Percentiles rank a stretch among this genome's conserved stretches.
Evolutionary conservation across 2,329 filamentous ascomycete genomes (phyloP).

Genomic region (Helminthosporium solani): DNA sequence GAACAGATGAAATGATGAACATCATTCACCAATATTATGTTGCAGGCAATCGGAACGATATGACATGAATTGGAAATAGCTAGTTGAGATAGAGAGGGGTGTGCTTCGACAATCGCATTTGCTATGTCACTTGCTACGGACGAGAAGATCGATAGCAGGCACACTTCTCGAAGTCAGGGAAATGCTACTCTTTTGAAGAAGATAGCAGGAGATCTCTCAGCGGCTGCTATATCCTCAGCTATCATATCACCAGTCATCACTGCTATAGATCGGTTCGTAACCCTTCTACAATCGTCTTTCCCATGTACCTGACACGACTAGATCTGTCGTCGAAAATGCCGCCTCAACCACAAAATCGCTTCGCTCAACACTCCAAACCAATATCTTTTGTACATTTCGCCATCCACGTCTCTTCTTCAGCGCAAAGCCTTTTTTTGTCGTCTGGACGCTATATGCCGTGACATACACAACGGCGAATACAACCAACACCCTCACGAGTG

Average conservation of each 20-base stretch:
- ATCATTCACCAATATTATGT: too few species aligned
- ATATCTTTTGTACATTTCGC: conserved; percentile 23
- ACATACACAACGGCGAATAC: conserved; percentile 31
- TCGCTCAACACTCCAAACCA: conserved; percentile 16
- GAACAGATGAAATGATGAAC: too few species aligned
- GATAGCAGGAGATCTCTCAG: conserved; percentile 25
- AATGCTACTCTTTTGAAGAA: conserved; percentile 9
- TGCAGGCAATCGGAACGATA: too few species aligned
- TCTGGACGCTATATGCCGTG: conserved; percentile 31
- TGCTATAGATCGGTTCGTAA: conserved; percentile 29
- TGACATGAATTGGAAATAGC: too few species aligned
- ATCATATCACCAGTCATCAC: conserved; percentile 26
- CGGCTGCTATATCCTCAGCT: conserved; percentile 27
- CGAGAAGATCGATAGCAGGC: background rate
- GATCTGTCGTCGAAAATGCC: conserved; percentile 30
- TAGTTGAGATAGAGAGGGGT: too few species aligned
- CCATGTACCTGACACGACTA: conserved; percentile 4
- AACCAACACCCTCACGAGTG: conserved; percentile 20
- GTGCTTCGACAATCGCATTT: background rate
- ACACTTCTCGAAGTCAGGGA: conserved; percentile 5
- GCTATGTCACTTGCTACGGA: background rate
- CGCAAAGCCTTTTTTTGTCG: conserved; percentile 28
- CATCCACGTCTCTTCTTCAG: conserved; percentile 26
- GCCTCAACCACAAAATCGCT: conserved; percentile 18
- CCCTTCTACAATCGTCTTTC: background rate